Evolutionary conservation across 768 basidiomycete species (phyloP), one percentile per base, ranked within the genome.

Genomic region (Asterophora parasitica): DNA sequence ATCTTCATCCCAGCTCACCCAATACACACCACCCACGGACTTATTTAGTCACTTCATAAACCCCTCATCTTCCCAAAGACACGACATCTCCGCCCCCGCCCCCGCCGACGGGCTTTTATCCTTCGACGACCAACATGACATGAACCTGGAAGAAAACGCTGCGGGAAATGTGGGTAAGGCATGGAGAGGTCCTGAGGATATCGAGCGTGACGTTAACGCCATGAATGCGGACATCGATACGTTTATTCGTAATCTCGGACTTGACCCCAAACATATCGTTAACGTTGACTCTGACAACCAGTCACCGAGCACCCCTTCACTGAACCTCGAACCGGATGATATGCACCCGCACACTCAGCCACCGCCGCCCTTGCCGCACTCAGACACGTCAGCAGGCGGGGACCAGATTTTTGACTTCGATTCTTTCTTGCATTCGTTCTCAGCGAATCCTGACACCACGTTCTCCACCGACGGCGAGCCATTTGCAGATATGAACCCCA

Each of bases 141-240:
- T 49, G 26, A 44, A 26, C 31, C 26, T 46, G 7, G 36, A 40
- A 12, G 40, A 55, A 16, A 13, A 15, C n/a, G 27, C 19, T 19
- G 4, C 44, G 7, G 17, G 13, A 2, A 49, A 55, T 27, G 38
- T 53, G 11, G 42, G 40, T 7, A 51, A 52, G 20, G 49, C 51
- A 1, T 89, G 86, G 72, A 76, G 71, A 39, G 74, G 70, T 28
- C 71, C 87, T 0, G 61, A 73, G 20, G 84, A 85, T 51, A 82
- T 92, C 37, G 81, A 83, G 49, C 74, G 76, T 38, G 85, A 88
- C 47, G 86, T 92, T 20, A 81, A 83, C 52, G 77, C 79, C 31
- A 65, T 92, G 44, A 79, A 85, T 51, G 69, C 66, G 10, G 82
- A 78, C 50, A 81, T 94, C 35, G 77, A 88, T 49, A 77, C 78